Evolutionary conservation across 352 stramenopile genomes (phyloP).

Genomic region (Phytophthora megakarya): DNA sequence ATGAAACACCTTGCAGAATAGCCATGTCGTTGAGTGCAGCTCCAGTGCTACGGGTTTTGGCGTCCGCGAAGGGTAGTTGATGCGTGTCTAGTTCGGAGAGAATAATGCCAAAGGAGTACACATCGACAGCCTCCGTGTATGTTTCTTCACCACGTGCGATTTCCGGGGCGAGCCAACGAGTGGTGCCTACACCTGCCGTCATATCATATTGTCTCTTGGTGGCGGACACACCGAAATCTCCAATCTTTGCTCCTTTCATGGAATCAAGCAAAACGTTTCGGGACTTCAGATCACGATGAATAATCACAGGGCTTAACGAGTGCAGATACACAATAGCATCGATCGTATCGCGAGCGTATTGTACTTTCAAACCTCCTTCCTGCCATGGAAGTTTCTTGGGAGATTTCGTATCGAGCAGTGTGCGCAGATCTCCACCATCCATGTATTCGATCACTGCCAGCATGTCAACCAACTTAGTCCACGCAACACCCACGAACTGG

Average conservation of each 20-base stretch:
- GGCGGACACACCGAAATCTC: constrained; percentile 70
- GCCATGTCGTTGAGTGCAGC: constrained; percentile 61
- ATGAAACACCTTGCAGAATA: constrained; percentile 61
- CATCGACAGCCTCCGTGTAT: constrained; percentile 70
- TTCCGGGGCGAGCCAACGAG: constrained; percentile 67
- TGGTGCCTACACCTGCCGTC: constrained; percentile 66
- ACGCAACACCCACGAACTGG: constrained; percentile 73
- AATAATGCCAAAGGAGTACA: constrained; percentile 76
- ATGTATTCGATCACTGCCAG: constrained; percentile 73
- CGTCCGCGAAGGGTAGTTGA: constrained; percentile 63
- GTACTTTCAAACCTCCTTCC: constrained; percentile 42
- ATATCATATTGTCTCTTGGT: constrained; percentile 61
- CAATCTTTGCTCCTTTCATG: constrained; percentile 66
- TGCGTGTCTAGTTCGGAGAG: constrained; percentile 75
- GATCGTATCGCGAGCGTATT: constrained; percentile 65
- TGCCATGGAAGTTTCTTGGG: constrained; percentile 32
- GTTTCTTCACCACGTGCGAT: constrained; percentile 60
- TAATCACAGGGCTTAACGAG: constrained; percentile 63
- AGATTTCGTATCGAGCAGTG: constrained; percentile 51
- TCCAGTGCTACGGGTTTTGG: constrained; percentile 24
- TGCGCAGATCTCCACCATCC: constrained; percentile 66
- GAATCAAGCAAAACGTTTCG: constrained; percentile 71
- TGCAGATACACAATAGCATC: constrained; percentile 76
- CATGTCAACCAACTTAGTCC: constrained; percentile 73
- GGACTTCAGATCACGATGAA: constrained; percentile 77